phyloP scores from a whole-genome alignment of 805 yeast genomes.

The Vanderwaltozyma polyspora region DNA sequence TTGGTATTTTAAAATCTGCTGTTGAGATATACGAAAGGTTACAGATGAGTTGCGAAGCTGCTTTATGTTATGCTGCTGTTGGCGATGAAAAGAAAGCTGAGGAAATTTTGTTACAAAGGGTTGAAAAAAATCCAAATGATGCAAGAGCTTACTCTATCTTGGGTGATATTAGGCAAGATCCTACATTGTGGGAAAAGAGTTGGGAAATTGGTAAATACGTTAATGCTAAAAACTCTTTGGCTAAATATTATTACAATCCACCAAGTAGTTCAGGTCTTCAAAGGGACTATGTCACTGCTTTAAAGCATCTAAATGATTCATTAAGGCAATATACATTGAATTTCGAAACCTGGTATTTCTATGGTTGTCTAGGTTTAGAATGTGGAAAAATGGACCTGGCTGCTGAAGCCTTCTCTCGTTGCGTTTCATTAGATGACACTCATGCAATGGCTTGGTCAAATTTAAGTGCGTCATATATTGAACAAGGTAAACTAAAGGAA shows the following conservation, averaged over 20 bases:
- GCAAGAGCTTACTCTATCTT: conserved; percentile 74
- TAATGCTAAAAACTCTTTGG: conserved; percentile 75
- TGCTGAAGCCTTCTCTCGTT: conserved; percentile 83
- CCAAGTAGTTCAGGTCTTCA: conserved; percentile 42
- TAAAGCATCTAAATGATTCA: conserved; percentile 64
- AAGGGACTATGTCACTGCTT: conserved; percentile 42
- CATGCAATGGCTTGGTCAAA: conserved; percentile 86
- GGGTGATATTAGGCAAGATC: conserved; percentile 77
- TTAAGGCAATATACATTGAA: conserved; percentile 61
- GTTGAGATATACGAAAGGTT: conserved; percentile 78
- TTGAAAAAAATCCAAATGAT: conserved; percentile 52
- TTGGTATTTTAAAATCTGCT: conserved; percentile 81
- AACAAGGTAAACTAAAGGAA: conserved; percentile 52
- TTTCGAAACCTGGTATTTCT: conserved; percentile 79
- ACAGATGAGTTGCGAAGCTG: conserved; percentile 68
- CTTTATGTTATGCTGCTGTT: conserved; percentile 79
- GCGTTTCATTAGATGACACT: conserved; percentile 74
- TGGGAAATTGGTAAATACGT: conserved; percentile 81
- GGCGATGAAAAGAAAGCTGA: conserved; percentile 65
- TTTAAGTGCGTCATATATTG: conserved; percentile 67
- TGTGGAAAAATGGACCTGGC: conserved; percentile 60
- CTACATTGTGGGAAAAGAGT: conserved; percentile 66
- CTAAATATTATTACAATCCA: conserved; percentile 58
- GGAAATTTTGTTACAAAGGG: conserved; percentile 41
- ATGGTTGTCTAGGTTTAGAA: conserved; percentile 85